Conservation (phyloP, 805 yeast species). For the Barnettozyma populi region DNA sequence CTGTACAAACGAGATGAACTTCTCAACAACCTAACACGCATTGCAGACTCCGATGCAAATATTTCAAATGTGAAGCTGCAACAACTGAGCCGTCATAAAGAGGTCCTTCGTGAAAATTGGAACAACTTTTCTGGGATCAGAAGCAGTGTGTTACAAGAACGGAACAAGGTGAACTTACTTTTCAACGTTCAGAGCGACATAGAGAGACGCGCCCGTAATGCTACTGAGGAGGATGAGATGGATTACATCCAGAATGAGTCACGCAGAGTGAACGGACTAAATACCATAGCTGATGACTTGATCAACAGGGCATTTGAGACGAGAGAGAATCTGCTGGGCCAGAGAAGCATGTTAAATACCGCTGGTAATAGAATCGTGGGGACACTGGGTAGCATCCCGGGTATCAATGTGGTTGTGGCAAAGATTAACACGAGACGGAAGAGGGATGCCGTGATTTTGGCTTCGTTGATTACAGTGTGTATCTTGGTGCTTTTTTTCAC, state of each 20-base stretch:
- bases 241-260: slow-evolving; percentile 79
- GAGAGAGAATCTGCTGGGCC: slow-evolving; percentile 75
- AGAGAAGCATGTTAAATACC: slow-evolving; percentile 55
- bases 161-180: slow-evolving; percentile 69
- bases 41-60: slow-evolving; percentile 49
- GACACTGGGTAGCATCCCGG: slow-evolving; percentile 71
- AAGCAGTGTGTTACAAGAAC: slow-evolving; percentile 58
- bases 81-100: slow-evolving; percentile 80
- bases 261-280: slow-evolving; percentile 63
- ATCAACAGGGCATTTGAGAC: slow-evolving; percentile 85
- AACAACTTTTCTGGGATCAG: slow-evolving; percentile 56
- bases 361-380: slow-evolving; percentile 61
- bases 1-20: slow-evolving; percentile 51
- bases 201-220: slow-evolving; percentile 50
- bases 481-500: slow-evolving; percentile 61
- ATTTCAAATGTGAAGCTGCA: slow-evolving; percentile 70
- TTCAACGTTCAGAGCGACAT: slow-evolving; percentile 77
- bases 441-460: slow-evolving; percentile 82
- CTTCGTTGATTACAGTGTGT: slow-evolving; percentile 66
- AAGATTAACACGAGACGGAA: slow-evolving; percentile 85
- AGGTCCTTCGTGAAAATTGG: slow-evolving; percentile 65
- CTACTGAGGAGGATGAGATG: slow-evolving; percentile 41
- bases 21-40: slow-evolving; percentile 44
- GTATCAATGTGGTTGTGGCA: slow-evolving; percentile 65
- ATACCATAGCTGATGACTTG: slow-evolving; percentile 71